phyloP scores from a whole-genome alignment of 305 asterid species.

The Solanum hybrid region DNA sequence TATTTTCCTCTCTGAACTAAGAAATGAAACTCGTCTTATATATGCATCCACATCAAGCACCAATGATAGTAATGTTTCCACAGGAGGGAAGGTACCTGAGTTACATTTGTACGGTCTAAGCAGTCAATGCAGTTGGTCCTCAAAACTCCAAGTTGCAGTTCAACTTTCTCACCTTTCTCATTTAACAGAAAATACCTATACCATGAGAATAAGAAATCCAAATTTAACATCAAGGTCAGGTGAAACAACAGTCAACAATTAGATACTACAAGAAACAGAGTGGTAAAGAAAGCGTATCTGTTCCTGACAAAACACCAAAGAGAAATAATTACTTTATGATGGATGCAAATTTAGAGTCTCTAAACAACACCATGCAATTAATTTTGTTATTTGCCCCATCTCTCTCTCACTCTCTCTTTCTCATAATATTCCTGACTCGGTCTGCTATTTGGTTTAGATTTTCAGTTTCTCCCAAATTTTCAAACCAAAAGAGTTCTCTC shows the following conservation, averaged over 20 bases:
- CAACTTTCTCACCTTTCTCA: constrained; percentile 91
- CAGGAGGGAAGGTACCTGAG: constrained; percentile 57
- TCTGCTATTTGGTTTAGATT: background rate
- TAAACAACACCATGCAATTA: background rate
- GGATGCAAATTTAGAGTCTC: background rate
- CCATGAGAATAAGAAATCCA: constrained; percentile 10
- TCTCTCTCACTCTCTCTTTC: background rate
- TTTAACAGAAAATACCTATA: constrained; percentile 81
- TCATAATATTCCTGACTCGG: background rate
- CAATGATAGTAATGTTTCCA: background rate
- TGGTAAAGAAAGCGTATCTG: background rate
- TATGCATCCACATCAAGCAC: background rate
- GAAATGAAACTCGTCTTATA: background rate
- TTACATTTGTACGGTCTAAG: constrained; percentile 97
- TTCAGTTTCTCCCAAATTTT: background rate
- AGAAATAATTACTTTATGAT: background rate
- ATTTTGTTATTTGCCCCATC: background rate
- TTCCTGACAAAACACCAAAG: background rate
- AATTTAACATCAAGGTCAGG: background rate
- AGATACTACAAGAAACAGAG: background rate
- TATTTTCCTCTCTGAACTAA: background rate
- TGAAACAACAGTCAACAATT: background rate
- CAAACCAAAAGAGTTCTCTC: background rate
- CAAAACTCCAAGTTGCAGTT: constrained; percentile 76
- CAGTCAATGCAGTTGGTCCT: constrained; percentile 99